phyloP scores from a whole-genome alignment of 192 early-diverging fungal species.

The Coemansia sp. region DNA sequence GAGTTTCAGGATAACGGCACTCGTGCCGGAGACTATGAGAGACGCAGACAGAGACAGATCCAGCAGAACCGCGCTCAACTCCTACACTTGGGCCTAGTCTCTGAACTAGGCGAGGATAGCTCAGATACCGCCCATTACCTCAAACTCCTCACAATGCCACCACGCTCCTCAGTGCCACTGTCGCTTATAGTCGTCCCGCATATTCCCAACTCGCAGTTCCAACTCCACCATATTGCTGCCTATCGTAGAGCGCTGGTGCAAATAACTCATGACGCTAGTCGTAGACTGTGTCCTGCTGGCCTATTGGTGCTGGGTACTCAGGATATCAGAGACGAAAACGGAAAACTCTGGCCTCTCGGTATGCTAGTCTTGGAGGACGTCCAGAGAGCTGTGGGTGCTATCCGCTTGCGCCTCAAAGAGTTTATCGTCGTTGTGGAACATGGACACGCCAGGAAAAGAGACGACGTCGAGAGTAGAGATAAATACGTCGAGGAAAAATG shows the following conservation, averaged over 20 bases:
- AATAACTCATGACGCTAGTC: constrained; percentile 62
- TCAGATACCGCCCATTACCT: constrained; percentile 72
- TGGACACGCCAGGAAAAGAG: constrained; percentile 54
- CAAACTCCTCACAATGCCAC: constrained; percentile 60
- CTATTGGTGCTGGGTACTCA: constrained; percentile 73
- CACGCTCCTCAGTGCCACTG: constrained; percentile 55
- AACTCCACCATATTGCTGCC: constrained; percentile 52
- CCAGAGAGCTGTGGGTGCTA: constrained; percentile 57
- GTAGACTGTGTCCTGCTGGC: constrained; percentile 63
- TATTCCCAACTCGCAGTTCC: constrained; percentile 57
- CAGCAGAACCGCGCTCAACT: constrained; percentile 56
- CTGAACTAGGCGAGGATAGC: constrained; percentile 80
- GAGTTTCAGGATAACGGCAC: constrained; percentile 47
- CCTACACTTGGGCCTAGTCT: constrained; percentile 68
- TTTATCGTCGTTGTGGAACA: constrained; percentile 58
- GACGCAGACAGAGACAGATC: constrained; percentile 51
- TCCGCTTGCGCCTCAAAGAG: constrained; percentile 58
- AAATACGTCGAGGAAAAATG: constrained; percentile 48
- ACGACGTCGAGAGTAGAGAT: constrained; percentile 46
- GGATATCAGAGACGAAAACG: constrained; percentile 65
- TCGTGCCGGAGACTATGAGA: constrained; percentile 50
- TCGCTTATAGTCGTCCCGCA: constrained; percentile 69
- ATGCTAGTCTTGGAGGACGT: constrained; percentile 81
- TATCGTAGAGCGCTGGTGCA: constrained; percentile 71
- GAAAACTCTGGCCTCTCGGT: constrained; percentile 74